Evolutionary conservation across 2,329 filamentous ascomycete genomes (phyloP).

Genomic region (Aspergillus unguis): DNA sequence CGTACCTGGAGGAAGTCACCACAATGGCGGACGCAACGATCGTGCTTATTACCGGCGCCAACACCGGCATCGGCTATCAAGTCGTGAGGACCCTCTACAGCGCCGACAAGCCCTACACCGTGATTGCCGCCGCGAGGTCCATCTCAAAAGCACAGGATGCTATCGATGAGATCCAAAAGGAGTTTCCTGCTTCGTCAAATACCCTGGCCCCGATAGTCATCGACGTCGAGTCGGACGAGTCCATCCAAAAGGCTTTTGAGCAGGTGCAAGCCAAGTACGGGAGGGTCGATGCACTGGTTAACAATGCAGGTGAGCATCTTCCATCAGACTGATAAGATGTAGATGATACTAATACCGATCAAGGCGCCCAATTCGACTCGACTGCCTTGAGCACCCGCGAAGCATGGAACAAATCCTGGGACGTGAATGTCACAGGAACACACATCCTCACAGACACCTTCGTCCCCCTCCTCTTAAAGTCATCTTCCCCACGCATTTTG

Average conservation of each 20-base stretch:
- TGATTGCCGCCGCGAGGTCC: constrained; percentile 56
- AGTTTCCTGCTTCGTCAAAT: constrained; percentile 42
- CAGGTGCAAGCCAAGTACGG: constrained; percentile 43
- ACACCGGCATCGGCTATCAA: constrained; percentile 60
- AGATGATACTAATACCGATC: not conserved
- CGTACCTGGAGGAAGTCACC: not conserved
- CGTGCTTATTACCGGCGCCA: constrained; percentile 60
- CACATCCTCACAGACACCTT: constrained; percentile 48
- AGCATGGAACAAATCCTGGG: constrained; percentile 47
- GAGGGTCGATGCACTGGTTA: constrained; percentile 53
- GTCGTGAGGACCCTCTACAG: constrained; percentile 53
- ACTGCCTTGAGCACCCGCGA: constrained; percentile 36
- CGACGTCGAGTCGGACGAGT: constrained; percentile 54
- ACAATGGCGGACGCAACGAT: constrained; percentile 24
- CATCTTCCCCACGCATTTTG: constrained; percentile 42
- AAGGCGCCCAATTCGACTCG: constrained; percentile 27
- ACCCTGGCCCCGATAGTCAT: constrained; percentile 49
- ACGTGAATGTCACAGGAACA: constrained; percentile 50
- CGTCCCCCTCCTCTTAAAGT: constrained; percentile 50
- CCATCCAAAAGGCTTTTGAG: constrained; percentile 48
- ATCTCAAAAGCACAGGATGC: constrained; percentile 52
- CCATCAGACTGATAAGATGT: not conserved
- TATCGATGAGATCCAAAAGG: constrained; percentile 39
- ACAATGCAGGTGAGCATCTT: constrained; percentile 51
- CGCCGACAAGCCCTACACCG: constrained; percentile 50